Conservation (phyloP, 768 basidiomycete genomes). For the Russula abietina region DNA sequence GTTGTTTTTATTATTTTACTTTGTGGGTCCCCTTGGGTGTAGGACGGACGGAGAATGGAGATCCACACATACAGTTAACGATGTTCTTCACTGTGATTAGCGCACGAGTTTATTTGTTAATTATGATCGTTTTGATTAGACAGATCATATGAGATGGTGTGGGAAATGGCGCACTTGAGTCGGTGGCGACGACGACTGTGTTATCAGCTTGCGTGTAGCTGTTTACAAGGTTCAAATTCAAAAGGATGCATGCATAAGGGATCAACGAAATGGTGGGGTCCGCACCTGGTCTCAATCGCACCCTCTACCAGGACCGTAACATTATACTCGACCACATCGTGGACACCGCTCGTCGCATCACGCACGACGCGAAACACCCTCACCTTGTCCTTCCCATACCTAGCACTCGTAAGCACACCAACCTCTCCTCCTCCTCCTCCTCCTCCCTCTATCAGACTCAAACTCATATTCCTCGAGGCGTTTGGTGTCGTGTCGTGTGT, state of each 20-base stretch:
- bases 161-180: constrained; percentile 58
- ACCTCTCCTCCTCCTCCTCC: background rate
- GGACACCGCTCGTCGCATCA: constrained; percentile 43
- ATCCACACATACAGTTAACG: constrained; percentile 31
- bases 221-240: background rate
- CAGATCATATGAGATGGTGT: background rate
- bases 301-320: constrained; percentile 80
- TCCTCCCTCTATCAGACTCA: no score
- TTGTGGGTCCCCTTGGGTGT: background rate
- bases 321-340: constrained; percentile 80
- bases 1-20: background rate
- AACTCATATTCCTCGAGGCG: background rate
- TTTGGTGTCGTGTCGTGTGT: background rate
- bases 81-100: constrained; percentile 36
- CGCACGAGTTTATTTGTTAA: background rate
- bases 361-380: constrained; percentile 83
- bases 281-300: constrained; percentile 66
- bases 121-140: background rate
- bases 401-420: constrained; percentile 41
- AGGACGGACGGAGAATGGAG: background rate
- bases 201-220: constrained; percentile 91
- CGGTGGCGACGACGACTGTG: constrained; percentile 81
- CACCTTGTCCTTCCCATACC: constrained; percentile 86
- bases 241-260: background rate
- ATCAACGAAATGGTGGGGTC: background rate